These are phyloP conservation scores for Mortierella sp. DNA, from an alignment of 371 early-diverging fungal species.

Conservation along the genomic window DNA sequence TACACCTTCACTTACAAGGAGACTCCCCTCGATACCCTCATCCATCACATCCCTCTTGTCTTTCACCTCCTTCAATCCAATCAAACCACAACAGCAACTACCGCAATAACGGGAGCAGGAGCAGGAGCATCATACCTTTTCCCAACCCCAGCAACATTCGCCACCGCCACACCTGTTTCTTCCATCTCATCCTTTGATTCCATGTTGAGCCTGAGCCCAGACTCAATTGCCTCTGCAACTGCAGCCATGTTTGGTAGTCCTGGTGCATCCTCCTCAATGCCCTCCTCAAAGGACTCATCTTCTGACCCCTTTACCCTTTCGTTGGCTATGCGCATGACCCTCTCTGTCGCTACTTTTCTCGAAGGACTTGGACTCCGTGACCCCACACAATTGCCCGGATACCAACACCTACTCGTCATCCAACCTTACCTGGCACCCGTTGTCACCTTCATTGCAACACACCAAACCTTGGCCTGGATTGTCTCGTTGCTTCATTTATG, in stretches of 20 bases:
- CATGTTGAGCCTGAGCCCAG: neutral
- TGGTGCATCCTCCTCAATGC: neutral
- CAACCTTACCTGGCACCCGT: constrained; percentile 25
- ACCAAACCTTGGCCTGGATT: constrained; percentile 40
- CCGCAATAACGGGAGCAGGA: neutral
- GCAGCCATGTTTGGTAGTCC: neutral
- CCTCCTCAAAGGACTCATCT: neutral
- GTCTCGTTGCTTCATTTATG: constrained; percentile 62
- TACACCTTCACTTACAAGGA: constrained; percentile 63
- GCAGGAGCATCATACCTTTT: constrained; percentile 1
- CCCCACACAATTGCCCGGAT: constrained; percentile 33
- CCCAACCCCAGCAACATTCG: constrained; percentile 9
- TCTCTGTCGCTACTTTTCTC: constrained; percentile 30
- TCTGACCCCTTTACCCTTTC: constrained; percentile 16
- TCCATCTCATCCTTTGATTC: constrained; percentile 10
- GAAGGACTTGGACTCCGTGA: constrained; percentile 31
- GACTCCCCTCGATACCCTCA: constrained; percentile 55
- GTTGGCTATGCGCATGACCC: constrained; percentile 21
- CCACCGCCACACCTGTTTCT: constrained; percentile 8
- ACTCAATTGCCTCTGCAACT: neutral
- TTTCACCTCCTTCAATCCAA: constrained; percentile 42
- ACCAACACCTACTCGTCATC: constrained; percentile 17
- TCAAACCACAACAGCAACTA: neutral
- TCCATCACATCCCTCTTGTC: constrained; percentile 28
- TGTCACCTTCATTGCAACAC: constrained; percentile 21